phyloP scores from a whole-genome alignment of 352 stramenopile species.

The Globisporangium apiculatum region DNA sequence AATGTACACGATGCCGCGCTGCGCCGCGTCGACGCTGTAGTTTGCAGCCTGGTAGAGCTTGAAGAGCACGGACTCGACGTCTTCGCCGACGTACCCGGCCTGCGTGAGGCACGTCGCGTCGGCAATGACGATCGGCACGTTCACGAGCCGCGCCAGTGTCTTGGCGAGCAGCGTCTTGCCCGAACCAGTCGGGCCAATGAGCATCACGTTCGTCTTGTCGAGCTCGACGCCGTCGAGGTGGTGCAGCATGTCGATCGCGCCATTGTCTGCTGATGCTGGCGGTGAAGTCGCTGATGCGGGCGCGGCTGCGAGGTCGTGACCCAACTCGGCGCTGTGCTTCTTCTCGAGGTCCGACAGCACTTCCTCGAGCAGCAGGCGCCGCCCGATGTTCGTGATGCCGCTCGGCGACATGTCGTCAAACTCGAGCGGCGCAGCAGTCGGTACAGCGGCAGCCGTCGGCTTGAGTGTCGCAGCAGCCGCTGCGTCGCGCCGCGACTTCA shows the following conservation, averaged over 20 bases:
- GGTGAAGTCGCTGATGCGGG: neutral
- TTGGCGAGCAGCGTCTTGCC: conserved; percentile 97
- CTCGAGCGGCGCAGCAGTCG: conserved; percentile 25
- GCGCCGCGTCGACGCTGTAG: conserved; percentile 93
- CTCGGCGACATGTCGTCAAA: conserved; percentile 21
- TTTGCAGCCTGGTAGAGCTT: conserved; percentile 97
- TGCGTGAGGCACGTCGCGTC: conserved; percentile 97
- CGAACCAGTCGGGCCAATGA: conserved; percentile 93
- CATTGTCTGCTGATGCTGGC: neutral
- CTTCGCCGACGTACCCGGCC: conserved; percentile 97
- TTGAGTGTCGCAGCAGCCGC: conserved; percentile 13
- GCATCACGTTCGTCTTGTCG: conserved; percentile 98
- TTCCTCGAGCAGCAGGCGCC: conserved; percentile 55
- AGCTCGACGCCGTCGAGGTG: conserved; percentile 89
- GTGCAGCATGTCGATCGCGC: conserved; percentile 39
- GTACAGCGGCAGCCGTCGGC: conserved; percentile 11
- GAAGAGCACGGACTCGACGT: conserved; percentile 97
- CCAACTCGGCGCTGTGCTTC: conserved; percentile 14
- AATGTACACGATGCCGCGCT: conserved; percentile 97
- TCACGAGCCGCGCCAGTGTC: conserved; percentile 93
- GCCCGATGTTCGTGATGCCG: conserved; percentile 23
- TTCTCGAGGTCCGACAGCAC: conserved; percentile 44
- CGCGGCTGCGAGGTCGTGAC: neutral
- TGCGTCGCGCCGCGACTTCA: conserved; percentile 38
- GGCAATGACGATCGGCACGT: conserved; percentile 96